Evolutionary conservation across 805 yeast genomes (phyloP), one percentile per base, ranked within the genome.

Genomic region (Blastobotrys parvus): DNA sequence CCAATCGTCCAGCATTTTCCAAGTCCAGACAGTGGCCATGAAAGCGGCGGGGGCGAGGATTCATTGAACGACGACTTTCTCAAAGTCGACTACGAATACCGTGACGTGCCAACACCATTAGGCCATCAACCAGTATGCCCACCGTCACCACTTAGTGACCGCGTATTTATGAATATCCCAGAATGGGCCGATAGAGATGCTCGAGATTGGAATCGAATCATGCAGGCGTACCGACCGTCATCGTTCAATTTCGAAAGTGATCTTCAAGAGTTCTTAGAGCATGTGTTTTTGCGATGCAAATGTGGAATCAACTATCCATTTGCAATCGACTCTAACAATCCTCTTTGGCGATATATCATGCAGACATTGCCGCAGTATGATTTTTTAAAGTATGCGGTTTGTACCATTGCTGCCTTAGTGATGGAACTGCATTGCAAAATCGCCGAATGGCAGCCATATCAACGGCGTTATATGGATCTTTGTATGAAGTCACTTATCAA

Each of bases 141-240:
- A n/a, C n/a, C n/a, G n/a, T 38, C 41, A 17, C 44, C 47, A 2
- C 16, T 45, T 13, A 35, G 44, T 25, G 45, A 40, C 8, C 23
- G 18, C 20, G 41, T 40, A 3, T 29, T 47, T n/a, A 13, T 27
- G 22, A 42, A 41, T 16, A 38, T 47, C 13, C 50, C 50, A 3
- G 25, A 34, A 29, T 44, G 45, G 45, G 42, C 47, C 17, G 48
- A 47, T 8, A 39, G 38, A 15, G 45, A 43, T 8, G 30, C 35
- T 19, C 37, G 35, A 4, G 50, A 47, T 33, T 47, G 50, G 50
- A 38, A 20, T n/a, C 45, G 50, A 13, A 41, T 47, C 30, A 47
- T 47, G 50, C 45, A 35, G 29, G 50, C 48, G 7, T 47, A 47
- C 39, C 39, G 50, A 17, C 50, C 50, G 18, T 35, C 42, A 5